Evolutionary conservation across 1,284 basidiomycete species (phyloP), one percentile per base, ranked within the genome.

Genomic region (Marasmius tenuissimus): DNA sequence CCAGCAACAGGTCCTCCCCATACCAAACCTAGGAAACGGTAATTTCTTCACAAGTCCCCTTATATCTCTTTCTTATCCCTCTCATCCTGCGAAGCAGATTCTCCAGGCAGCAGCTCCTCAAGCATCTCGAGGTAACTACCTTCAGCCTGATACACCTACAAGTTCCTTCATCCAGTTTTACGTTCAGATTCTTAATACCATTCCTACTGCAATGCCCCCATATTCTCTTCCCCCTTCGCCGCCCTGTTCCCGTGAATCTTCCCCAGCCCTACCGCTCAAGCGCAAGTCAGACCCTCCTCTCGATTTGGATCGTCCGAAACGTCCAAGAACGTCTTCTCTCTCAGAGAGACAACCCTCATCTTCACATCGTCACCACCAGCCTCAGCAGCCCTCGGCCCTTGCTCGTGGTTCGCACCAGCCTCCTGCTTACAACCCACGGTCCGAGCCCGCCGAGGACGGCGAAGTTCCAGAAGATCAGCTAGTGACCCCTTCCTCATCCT

Each of bases 181-280:
- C 61, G 62, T 68, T 57, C 70, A 90, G 87, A 81, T 88, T 72
- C 79, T 90, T 68, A 85, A 84, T 60, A 74, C 79, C 62, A 78
- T 87, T 61, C 74, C 78, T 61, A 69, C 79, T 18, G 20, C 16
- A 38, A 84, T 82, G 63, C 78, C 88, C 37, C 86, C 89, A 58
- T 81, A 86, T 67, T 80, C 81, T 63, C 77, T 90, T 61, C 88
- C 88, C 37, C 85, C 85, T 61, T 88, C 88, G 61, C 87, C 88
- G 60, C 87, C 87, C 14, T 78, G 81, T 47, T 89, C 88, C 67
- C 83, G 86, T 68, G 76, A 81, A 66, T 72, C 80, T 69, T 89
- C 88, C 65, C 87, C 88, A 61, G 77, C 76, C 35, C 79, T 81
- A 59, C 70, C 76, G 62, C 68, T 71, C 67, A 91, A 91, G 76